These are phyloP conservation scores for Kazachstania taianensis DNA, from an alignment of 805 yeast species.

Conservation along the genomic window DNA sequence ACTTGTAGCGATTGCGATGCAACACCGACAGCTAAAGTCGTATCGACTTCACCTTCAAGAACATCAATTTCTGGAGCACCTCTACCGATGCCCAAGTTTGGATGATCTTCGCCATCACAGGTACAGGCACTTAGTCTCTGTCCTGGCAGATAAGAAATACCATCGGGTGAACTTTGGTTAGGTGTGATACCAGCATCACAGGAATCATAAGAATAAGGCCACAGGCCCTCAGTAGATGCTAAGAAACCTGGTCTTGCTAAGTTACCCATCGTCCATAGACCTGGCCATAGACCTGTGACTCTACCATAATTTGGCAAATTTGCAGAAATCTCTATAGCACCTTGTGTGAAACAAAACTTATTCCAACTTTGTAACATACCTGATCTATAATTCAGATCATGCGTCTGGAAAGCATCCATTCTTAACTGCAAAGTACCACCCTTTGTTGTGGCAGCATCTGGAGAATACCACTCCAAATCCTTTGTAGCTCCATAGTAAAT, in stretches of 20 bases:
- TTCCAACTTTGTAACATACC: slow-evolving; percentile 95
- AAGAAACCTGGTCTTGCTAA: slow-evolving; percentile 84
- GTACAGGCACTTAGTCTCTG: slow-evolving; percentile 71
- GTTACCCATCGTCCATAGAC: slow-evolving; percentile 91
- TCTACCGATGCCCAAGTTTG: slow-evolving; percentile 78
- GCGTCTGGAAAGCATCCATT: slow-evolving; percentile 77
- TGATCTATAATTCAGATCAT: slow-evolving; percentile 70
- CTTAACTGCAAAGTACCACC: slow-evolving; percentile 61
- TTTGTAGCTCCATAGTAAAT: slow-evolving; percentile 76
- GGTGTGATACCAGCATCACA: slow-evolving; percentile 95
- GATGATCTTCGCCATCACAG: slow-evolving; percentile 77
- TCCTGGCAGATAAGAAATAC: slow-evolving; percentile 78
- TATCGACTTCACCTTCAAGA: slow-evolving; percentile 71
- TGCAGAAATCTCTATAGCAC: slow-evolving; percentile 65
- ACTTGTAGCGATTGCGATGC: slow-evolving; percentile 89
- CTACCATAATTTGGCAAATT: slow-evolving; percentile 71
- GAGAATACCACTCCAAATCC: slow-evolving; percentile 92
- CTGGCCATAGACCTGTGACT: slow-evolving; percentile 89
- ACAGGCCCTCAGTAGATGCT: slow-evolving; percentile 82
- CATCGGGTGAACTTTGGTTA: slow-evolving; percentile 84
- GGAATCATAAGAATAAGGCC: slow-evolving; percentile 84
- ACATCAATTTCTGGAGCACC: slow-evolving; percentile 96
- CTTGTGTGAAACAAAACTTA: slow-evolving; percentile 80
- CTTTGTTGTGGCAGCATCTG: slow-evolving; percentile 73
- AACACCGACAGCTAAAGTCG: slow-evolving; percentile 46